Evolutionary conservation across 2,329 filamentous ascomycete genomes (phyloP).

Genomic region (Fusarium coffeatum): DNA sequence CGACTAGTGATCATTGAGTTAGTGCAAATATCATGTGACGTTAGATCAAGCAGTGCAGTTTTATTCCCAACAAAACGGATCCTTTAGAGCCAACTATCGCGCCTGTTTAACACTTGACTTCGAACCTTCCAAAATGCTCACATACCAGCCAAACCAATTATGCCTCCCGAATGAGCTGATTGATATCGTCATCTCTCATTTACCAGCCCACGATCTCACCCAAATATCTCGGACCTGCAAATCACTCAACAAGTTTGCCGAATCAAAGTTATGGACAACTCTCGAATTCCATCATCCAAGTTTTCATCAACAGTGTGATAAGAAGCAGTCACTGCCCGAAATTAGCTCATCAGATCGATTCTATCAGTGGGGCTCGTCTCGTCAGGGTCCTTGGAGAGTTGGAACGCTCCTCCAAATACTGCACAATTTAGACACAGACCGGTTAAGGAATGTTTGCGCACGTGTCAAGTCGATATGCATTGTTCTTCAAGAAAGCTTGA

Average conservation of each 20-base stretch:
- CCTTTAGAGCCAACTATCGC: background rate
- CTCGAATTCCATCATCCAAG: background rate
- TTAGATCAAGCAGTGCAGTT: background rate
- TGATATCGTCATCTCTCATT: background rate
- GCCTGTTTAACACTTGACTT: background rate
- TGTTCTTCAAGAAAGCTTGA: background rate
- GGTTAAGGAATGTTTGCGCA: background rate
- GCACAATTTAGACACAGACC: background rate
- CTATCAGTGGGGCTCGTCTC: background rate
- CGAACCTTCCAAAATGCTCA: background rate
- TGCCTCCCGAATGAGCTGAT: background rate
- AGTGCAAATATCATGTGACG: too few species aligned
- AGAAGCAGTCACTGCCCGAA: background rate
- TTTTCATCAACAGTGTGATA: background rate
- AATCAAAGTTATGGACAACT: background rate
- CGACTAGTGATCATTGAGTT: too few species aligned
- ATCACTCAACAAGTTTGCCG: background rate
- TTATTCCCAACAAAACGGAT: background rate
- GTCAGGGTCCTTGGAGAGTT: background rate
- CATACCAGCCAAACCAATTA: background rate
- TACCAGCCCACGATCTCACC: background rate
- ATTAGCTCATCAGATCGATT: background rate
- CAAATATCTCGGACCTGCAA: background rate
- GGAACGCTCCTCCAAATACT: background rate
- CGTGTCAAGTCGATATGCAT: slow-evolving; percentile 2